These are phyloP conservation scores for Tolypocladium paradoxum DNA, from an alignment of 2,329 filamentous ascomycete species.

Conservation along the genomic window DNA sequence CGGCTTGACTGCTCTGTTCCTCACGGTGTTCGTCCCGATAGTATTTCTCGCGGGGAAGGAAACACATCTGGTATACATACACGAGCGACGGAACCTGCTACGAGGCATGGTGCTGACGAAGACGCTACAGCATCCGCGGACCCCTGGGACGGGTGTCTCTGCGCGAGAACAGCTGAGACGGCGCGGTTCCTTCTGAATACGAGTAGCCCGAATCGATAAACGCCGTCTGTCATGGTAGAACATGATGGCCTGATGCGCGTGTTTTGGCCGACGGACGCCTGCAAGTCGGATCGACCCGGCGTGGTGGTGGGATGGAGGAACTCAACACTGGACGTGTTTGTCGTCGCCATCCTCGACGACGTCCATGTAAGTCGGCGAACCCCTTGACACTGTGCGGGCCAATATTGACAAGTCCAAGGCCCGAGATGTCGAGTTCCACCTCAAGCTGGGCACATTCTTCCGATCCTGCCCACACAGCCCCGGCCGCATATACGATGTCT, in stretches of 20 bases:
- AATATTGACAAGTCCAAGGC: constrained; percentile 33
- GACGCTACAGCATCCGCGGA: constrained; percentile 62
- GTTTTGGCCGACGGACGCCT: constrained; percentile 91
- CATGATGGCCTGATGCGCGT: constrained; percentile 90
- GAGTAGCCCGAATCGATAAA: constrained; percentile 10
- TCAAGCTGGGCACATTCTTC: constrained; percentile 74
- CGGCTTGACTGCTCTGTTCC: constrained; percentile 73
- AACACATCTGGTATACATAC: constrained; percentile 57
- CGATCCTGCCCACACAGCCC: constrained; percentile 73
- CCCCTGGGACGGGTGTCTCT: constrained; percentile 70
- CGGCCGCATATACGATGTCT: constrained; percentile 70
- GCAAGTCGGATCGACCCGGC: constrained; percentile 60
- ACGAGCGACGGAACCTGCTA: background rate
- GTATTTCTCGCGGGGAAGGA: constrained; percentile 74
- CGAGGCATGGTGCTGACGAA: background rate
- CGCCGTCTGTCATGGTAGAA: constrained; percentile 49
- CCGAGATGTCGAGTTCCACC: constrained; percentile 74
- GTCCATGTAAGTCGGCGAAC: constrained; percentile 57
- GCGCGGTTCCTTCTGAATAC: constrained; percentile 76
- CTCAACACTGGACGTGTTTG: constrained; percentile 80
- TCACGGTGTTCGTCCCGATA: constrained; percentile 73
- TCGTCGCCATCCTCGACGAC: constrained; percentile 80
- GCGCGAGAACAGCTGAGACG: constrained; percentile 90
- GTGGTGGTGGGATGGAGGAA: constrained; percentile 95
- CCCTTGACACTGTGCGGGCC: background rate